phyloP scores from a whole-genome alignment of 331 rosid species.

The Malus hybrid region DNA sequence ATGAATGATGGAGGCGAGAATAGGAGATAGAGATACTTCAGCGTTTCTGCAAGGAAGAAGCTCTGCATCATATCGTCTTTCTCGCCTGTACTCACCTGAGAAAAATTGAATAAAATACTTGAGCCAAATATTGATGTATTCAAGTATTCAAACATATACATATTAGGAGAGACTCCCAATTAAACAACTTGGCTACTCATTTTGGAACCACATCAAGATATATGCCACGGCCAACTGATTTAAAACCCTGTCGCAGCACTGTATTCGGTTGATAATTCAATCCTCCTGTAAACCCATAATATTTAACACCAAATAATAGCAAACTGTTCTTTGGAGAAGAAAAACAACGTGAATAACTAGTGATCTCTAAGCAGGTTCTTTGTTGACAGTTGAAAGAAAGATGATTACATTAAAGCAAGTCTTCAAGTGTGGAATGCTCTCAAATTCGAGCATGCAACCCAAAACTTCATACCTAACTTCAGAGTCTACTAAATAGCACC shows the following conservation, averaged over 20 bases:
- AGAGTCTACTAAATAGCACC: not conserved
- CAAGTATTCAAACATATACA: not conserved
- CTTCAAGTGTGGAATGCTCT: too few species aligned
- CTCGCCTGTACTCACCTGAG: conserved; percentile 14
- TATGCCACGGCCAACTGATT: too few species aligned
- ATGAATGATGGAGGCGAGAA: conserved; percentile 17
- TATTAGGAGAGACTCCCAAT: not conserved
- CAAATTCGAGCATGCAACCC: not conserved
- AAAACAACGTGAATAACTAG: not conserved
- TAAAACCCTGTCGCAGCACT: not conserved
- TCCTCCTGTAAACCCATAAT: not conserved
- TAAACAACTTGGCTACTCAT: not conserved
- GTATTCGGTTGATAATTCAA: not conserved
- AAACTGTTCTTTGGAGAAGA: not conserved
- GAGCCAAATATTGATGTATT: not conserved
- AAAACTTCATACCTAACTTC: not conserved
- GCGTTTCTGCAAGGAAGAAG: conserved; percentile 22
- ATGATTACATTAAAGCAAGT: not conserved
- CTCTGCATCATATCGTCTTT: conserved; percentile 19
- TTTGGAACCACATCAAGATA: not conserved
- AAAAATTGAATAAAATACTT: not conserved
- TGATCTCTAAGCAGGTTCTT: not conserved
- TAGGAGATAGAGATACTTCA: conserved; percentile 18
- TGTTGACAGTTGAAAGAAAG: not conserved
- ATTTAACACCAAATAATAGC: not conserved